Evolutionary conservation across 345 rosid genomes (phyloP).

Genomic region (Jatropha curcas): DNA sequence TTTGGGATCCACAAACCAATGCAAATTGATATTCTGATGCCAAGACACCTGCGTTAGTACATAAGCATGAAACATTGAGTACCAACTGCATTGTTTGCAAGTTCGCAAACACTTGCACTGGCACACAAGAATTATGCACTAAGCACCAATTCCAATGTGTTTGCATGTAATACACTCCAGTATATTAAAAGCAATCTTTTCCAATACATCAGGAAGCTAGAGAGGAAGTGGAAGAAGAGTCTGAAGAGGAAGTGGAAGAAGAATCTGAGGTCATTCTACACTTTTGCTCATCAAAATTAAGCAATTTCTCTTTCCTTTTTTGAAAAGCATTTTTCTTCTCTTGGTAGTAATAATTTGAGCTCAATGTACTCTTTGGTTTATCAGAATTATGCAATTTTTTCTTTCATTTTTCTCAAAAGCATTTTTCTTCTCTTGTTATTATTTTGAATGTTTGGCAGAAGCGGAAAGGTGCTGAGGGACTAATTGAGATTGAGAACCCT

Average conservation of each 20-base stretch:
- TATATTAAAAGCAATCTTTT: neutral
- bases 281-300: neutral
- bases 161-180: neutral
- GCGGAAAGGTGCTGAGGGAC: constrained; percentile 67
- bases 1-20: neutral
- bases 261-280: neutral
- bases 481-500: constrained; percentile 80
- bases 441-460: constrained; percentile 37
- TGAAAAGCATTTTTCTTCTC: too few species aligned
- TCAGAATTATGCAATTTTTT: neutral
- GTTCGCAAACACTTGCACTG: neutral
- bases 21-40: neutral
- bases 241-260: constrained; percentile 14
- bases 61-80: neutral
- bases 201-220: neutral
- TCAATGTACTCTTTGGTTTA: neutral
- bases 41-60: neutral
- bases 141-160: neutral
- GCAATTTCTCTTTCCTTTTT: neutral
- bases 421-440: neutral
- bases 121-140: neutral
- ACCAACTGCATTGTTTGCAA: too few species aligned
- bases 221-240: constrained; percentile 11
- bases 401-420: neutral
- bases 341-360: neutral